Percentiles rank a stretch among this genome's conserved stretches.
Conservation (phyloP, 441 rosid species). For the Erodium trifolium region DNA sequence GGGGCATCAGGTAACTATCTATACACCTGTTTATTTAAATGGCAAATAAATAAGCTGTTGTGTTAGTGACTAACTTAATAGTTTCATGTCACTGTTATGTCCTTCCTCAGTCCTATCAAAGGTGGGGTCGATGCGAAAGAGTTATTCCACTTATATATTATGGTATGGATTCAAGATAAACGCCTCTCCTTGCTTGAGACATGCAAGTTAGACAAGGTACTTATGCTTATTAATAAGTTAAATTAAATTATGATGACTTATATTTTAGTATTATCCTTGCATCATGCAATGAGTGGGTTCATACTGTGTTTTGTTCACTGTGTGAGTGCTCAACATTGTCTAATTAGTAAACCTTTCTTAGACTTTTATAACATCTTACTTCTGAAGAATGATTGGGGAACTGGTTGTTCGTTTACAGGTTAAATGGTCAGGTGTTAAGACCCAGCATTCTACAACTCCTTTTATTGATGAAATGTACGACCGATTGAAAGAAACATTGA, state of each 20-base stretch:
- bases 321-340: background rate
- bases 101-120: slow-evolving; percentile 58
- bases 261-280: background rate
- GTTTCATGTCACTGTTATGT: slow-evolving; percentile 20
- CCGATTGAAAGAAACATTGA: slow-evolving; percentile 63
- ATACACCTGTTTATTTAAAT: background rate
- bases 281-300: slow-evolving; percentile 9
- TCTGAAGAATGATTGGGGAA: slow-evolving; percentile 6
- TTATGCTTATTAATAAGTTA: slow-evolving; percentile 4
- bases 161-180: slow-evolving; percentile 95
- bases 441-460: slow-evolving; percentile 91
- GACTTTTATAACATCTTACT: background rate
- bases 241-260: background rate
- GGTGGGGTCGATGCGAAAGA: slow-evolving; percentile 97
- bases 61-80: slow-evolving; percentile 15
- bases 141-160: slow-evolving; percentile 80
- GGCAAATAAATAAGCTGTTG: background rate
- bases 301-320: background rate
- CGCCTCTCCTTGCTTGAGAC: slow-evolving; percentile 81
- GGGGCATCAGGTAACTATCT: slow-evolving; percentile 59
- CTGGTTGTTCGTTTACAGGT: slow-evolving; percentile 46
- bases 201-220: slow-evolving; percentile 90
- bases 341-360: background rate
- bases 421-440: slow-evolving; percentile 90
- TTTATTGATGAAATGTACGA: slow-evolving; percentile 93